Conservation (phyloP, 1,139 yeast genomes). For the Saccharomyces uvarum region DNA sequence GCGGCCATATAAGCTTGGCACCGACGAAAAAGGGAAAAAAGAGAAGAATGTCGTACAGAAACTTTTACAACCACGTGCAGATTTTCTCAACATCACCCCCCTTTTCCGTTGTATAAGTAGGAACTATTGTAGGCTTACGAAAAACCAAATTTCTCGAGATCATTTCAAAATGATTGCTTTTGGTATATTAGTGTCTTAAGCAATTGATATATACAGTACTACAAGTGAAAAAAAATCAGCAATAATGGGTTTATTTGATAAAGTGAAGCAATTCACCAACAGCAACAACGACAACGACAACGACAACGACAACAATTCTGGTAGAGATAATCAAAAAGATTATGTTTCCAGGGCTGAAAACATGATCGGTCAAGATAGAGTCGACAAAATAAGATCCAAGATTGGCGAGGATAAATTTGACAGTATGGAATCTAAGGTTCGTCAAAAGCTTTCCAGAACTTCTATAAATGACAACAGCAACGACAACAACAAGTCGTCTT, state of each 20-base stretch:
- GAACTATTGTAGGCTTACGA: not conserved
- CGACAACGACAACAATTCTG: slow-evolving; percentile 7
- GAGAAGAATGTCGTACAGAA: not conserved
- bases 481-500: slow-evolving; percentile 8
- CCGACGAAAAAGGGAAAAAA: not conserved
- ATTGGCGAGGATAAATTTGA: slow-evolving; percentile 26
- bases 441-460: slow-evolving; percentile 23
- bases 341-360: slow-evolving; percentile 21
- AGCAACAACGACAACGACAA: slow-evolving; percentile 8
- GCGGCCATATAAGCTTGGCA: not conserved
- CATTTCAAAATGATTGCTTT: not conserved
- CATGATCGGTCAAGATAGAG: slow-evolving; percentile 22
- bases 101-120: not conserved
- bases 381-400: slow-evolving; percentile 17
- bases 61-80: not conserved
- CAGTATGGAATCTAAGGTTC: slow-evolving; percentile 21
- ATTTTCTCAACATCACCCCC: not conserved
- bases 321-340: slow-evolving; percentile 11
- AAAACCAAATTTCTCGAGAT: not conserved
- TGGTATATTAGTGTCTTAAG: not conserved
- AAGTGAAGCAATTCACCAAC: slow-evolving; percentile 19
- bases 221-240: not conserved
- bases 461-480: slow-evolving; percentile 18
- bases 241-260: slow-evolving; percentile 33
- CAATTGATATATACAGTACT: not conserved